Percentiles rank a stretch among this genome's conserved stretches.
These are phyloP conservation scores for Candida golubevii DNA, from an alignment of 805 yeast genomes.

Conservation along the genomic window DNA sequence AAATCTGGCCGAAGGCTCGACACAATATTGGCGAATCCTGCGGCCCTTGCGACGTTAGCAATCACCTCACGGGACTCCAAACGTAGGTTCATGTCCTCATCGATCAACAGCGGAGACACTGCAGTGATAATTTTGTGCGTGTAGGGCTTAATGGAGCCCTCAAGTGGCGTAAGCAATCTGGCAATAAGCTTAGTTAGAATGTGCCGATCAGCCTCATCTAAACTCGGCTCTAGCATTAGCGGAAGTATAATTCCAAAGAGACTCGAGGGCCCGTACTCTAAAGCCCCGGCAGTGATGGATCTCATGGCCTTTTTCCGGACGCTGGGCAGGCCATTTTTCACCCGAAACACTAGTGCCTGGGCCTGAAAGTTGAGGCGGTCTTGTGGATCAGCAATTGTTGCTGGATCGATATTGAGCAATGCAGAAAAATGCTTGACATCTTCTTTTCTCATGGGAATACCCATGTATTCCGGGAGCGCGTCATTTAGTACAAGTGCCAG, in stretches of 20 bases:
- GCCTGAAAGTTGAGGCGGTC: constrained; percentile 59
- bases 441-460: constrained; percentile 43
- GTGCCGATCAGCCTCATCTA: constrained; percentile 83
- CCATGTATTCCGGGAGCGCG: constrained; percentile 14
- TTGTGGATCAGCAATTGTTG: constrained; percentile 14
- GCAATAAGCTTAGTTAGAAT: constrained; percentile 72
- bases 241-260: constrained; percentile 74
- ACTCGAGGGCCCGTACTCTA: constrained; percentile 61
- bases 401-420: constrained; percentile 32
- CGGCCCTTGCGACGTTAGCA: constrained; percentile 69
- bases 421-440: constrained; percentile 71
- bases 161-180: constrained; percentile 62
- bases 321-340: constrained; percentile 74
- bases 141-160: constrained; percentile 62
- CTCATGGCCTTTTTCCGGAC: constrained; percentile 68
- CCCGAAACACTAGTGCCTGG: constrained; percentile 57
- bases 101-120: constrained; percentile 73
- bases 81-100: constrained; percentile 72
- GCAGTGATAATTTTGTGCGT: constrained; percentile 70
- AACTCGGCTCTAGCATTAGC: constrained; percentile 59
- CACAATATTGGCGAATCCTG: constrained; percentile 79
- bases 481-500: constrained; percentile 22
- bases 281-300: constrained; percentile 58
- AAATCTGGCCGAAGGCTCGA: constrained; percentile 75
- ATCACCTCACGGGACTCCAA: constrained; percentile 77